Conservation (phyloP, 2,329 filamentous ascomycete genomes). For the Aureobasidium lini region DNA sequence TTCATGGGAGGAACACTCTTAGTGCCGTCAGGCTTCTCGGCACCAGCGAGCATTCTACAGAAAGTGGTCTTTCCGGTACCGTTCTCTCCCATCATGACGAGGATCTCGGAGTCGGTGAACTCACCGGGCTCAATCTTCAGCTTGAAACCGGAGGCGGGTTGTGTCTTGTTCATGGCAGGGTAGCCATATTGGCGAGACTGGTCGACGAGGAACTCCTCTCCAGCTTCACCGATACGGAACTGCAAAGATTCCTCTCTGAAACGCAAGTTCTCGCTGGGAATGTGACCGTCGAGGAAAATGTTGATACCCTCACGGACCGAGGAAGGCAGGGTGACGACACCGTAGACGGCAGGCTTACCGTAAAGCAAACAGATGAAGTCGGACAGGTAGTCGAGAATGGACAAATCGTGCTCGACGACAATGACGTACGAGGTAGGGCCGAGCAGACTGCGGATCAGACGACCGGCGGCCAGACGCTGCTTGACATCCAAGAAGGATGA, state of each 20-base stretch:
- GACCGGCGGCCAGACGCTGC: conserved; percentile 87
- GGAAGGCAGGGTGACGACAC: conserved; percentile 91
- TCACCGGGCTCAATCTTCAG: conserved; percentile 72
- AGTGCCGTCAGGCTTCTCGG: conserved; percentile 78
- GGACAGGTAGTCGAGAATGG: conserved; percentile 94
- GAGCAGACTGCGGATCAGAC: conserved; percentile 85
- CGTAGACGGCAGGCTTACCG: conserved; percentile 89
- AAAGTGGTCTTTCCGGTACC: conserved; percentile 99
- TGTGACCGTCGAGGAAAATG: conserved; percentile 96
- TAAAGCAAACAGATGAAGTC: conserved; percentile 98
- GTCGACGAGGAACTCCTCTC: conserved; percentile 81
- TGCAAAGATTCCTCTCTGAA: conserved; percentile 96
- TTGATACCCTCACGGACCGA: conserved; percentile 99
- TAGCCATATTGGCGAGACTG: conserved; percentile 80
- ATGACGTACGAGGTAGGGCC: conserved; percentile 92
- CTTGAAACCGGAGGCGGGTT: conserved; percentile 66
- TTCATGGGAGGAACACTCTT: conserved; percentile 82
- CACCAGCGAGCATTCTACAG: conserved; percentile 90
- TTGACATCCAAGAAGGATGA: conserved; percentile 99
- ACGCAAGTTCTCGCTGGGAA: conserved; percentile 94
- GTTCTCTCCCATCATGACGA: conserved; percentile 99
- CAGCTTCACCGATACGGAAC: conserved; percentile 85
- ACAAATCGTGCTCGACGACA: conserved; percentile 98
- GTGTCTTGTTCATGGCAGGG: conserved; percentile 84
- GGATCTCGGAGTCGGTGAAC: conserved; percentile 96